These are phyloP conservation scores for Rhynchospora pubera DNA, from an alignment of 176 grass and related monocot genomes.

Conservation along the genomic window DNA sequence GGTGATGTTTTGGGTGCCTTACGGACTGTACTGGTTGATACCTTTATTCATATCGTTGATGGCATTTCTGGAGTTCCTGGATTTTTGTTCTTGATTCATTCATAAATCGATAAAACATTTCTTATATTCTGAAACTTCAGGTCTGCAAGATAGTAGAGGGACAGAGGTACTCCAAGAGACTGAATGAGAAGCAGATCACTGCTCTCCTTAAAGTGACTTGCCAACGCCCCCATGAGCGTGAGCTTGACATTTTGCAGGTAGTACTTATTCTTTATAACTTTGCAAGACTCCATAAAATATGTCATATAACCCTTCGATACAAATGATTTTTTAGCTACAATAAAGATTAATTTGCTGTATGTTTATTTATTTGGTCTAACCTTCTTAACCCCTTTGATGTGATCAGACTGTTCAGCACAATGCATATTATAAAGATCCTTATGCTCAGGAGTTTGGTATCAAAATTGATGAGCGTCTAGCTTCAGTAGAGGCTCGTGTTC, in stretches of 20 bases:
- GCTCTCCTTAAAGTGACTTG: slow-evolving; percentile 83
- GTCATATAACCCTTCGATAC: background rate
- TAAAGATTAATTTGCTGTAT: slow-evolving; percentile 16
- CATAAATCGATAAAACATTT: background rate
- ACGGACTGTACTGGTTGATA: background rate
- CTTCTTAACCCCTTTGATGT: background rate
- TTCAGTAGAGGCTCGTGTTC: slow-evolving; percentile 83
- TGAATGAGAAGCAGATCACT: slow-evolving; percentile 93
- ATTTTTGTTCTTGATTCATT: background rate
- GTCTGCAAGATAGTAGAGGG: slow-evolving; percentile 94
- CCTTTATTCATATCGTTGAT: background rate
- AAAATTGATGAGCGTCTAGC: slow-evolving; percentile 74
- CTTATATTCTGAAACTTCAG: slow-evolving; percentile 35
- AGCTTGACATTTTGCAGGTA: slow-evolving; percentile 81
- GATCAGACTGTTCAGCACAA: slow-evolving; percentile 85
- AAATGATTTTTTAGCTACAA: background rate
- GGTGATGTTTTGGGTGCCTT: background rate
- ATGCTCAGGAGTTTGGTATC: slow-evolving; percentile 92
- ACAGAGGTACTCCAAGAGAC: slow-evolving; percentile 77
- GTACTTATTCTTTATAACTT: background rate
- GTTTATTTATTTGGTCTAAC: too few relatives aligned
- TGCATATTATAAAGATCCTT: slow-evolving; percentile 89
- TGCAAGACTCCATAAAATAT: slow-evolving; percentile 2
- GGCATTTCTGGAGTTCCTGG: background rate
- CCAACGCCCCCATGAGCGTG: slow-evolving; percentile 68